Evolutionary conservation across 805 yeast genomes (phyloP).

Genomic region (Lachancea waltii): DNA sequence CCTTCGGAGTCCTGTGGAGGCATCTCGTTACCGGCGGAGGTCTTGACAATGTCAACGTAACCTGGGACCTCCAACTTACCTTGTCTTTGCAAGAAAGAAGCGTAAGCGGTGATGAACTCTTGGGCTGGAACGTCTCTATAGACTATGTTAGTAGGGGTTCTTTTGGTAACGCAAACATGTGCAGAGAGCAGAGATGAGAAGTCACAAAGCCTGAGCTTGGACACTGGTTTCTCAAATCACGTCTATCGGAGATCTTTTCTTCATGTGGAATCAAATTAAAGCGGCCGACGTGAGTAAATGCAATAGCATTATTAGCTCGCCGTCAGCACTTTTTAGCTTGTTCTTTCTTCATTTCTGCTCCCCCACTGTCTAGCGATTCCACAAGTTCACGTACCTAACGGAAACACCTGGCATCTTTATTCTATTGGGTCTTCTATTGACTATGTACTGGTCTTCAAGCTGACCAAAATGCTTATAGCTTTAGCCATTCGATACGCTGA

Average conservation of each 20-base stretch:
- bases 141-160: conserved; percentile 30
- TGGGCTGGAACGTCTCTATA: conserved; percentile 99
- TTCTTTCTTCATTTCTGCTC: not conserved
- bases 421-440: conserved; percentile 18
- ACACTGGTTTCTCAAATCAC: no score
- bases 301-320: no score
- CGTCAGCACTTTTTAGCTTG: no score
- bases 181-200: not conserved
- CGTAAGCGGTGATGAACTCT: conserved; percentile 99
- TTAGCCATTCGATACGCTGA: not conserved
- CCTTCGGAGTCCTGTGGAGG: conserved; percentile 99
- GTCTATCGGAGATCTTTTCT: no score
- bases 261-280: no score
- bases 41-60: conserved; percentile 99
- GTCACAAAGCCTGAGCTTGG: no score
- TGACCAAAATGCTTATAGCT: conserved; percentile 5
- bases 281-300: no score
- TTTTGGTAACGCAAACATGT: not conserved
- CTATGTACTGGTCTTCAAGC: not conserved
- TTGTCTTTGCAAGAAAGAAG: conserved; percentile 99
- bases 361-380: conserved; percentile 2
- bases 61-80: conserved; percentile 99
- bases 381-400: conserved; percentile 72
- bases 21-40: conserved; percentile 97
- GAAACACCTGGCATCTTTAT: conserved; percentile 93